Evolutionary conservation across 768 basidiomycete species (phyloP).

Genomic region (Amylocystis lapponica): DNA sequence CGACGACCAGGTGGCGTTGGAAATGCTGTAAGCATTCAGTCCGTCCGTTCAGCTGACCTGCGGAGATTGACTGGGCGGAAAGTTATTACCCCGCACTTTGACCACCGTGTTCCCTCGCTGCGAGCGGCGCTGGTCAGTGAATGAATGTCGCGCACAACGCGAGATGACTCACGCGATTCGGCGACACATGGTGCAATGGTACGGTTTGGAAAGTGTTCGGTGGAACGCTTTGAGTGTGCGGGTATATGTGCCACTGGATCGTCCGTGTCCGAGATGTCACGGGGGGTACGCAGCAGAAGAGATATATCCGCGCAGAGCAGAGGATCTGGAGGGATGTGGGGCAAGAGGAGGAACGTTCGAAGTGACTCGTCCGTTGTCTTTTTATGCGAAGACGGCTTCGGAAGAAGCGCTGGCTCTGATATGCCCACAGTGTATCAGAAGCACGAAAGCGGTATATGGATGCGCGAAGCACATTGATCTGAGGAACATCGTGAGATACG

Average conservation of each 20-base stretch:
- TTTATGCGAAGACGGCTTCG: constrained; percentile 7
- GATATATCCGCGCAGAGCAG: constrained; percentile 6
- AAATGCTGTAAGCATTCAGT: constrained; percentile 49
- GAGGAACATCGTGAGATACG: constrained; percentile 2
- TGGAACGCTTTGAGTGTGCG: neutral
- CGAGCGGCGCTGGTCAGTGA: constrained; percentile 1
- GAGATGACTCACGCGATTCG: constrained; percentile 60
- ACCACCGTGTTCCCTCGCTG: constrained; percentile 77
- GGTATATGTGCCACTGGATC: neutral
- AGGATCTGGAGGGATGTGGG: neutral
- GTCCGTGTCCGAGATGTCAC: neutral
- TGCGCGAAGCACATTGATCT: constrained; percentile 6
- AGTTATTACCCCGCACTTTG: constrained; percentile 63
- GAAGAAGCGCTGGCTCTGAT: constrained; percentile 12
- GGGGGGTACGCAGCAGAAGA: neutral
- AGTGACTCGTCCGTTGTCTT: constrained; percentile 14
- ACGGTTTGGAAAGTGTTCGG: neutral
- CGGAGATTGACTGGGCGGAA: constrained; percentile 1
- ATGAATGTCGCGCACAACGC: too few relatives aligned
- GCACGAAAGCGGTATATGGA: constrained; percentile 1
- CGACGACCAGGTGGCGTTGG: constrained; percentile 67
- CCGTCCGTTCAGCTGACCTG: constrained; percentile 11
- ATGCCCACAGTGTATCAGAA: constrained; percentile 5
- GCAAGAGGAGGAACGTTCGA: neutral
- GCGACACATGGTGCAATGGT: constrained; percentile 52